Evolutionary conservation across 225 moss, liverwort and hornwort species (phyloP).

Genomic region (Ulota crispa): DNA sequence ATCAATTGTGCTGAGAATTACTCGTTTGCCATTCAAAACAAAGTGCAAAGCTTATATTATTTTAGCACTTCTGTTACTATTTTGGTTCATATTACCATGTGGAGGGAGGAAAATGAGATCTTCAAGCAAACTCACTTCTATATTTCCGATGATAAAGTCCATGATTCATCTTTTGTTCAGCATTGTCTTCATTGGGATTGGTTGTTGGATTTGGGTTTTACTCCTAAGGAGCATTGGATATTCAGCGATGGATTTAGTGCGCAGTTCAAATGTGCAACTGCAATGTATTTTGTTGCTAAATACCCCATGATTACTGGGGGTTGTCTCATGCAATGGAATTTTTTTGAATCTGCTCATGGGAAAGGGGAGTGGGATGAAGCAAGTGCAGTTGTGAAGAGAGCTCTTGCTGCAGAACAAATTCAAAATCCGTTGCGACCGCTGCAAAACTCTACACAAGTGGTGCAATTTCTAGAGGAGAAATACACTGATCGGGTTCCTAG

Average conservation of each 20-base stretch:
- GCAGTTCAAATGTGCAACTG: no score
- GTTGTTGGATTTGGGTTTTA: no score
- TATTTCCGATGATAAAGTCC: background rate
- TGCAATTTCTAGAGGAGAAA: background rate
- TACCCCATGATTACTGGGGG: background rate
- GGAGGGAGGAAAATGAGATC: background rate
- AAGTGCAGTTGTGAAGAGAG: background rate
- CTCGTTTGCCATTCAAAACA: no score
- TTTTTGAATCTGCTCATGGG: background rate
- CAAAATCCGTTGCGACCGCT: background rate
- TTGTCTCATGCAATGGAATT: background rate
- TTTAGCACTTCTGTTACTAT: background rate
- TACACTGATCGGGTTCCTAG: background rate
- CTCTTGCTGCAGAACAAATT: background rate
- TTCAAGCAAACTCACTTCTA: background rate
- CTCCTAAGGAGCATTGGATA: no score
- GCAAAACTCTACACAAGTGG: no score
- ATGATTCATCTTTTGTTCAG: no score
- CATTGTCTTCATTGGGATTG: no score
- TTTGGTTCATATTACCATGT: background rate
- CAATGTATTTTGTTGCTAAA: no score
- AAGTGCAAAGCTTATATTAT: no score
- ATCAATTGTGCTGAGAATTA: no score
- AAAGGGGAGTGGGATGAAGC: background rate
- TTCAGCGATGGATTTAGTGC: background rate